These are phyloP conservation scores for Lepiota brunneoincarnata DNA, from an alignment of 768 basidiomycete species.

Conservation along the genomic window DNA sequence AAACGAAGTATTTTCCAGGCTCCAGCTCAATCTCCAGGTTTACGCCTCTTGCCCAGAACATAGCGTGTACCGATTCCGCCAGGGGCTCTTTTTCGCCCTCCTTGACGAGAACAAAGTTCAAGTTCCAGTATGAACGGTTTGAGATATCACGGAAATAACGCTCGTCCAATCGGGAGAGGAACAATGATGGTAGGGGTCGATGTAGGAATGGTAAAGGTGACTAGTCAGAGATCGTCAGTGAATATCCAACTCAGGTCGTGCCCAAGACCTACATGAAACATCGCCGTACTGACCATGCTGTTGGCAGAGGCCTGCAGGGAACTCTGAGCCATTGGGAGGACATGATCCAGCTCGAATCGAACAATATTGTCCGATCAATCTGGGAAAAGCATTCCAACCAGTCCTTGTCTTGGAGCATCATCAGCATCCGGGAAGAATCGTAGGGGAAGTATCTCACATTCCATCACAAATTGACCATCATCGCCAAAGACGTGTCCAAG, in stretches of 20 bases:
- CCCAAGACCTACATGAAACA: slow-evolving; percentile 42
- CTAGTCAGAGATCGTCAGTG: slow-evolving; percentile 22
- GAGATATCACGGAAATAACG: slow-evolving; percentile 49
- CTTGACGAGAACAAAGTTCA: slow-evolving; percentile 51
- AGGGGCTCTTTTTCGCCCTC: slow-evolving; percentile 38
- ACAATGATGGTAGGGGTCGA: slow-evolving; percentile 45
- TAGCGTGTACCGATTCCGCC: slow-evolving; percentile 33
- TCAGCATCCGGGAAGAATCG: background rate
- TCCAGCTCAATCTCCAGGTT: slow-evolving; percentile 41
- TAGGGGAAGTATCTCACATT: slow-evolving; percentile 28
- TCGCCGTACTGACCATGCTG: slow-evolving; percentile 55
- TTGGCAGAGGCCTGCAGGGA: slow-evolving; percentile 36
- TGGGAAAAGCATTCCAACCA: slow-evolving; percentile 42
- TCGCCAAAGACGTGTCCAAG: slow-evolving; percentile 43
- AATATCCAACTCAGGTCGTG: background rate
- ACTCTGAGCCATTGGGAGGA: slow-evolving; percentile 49
- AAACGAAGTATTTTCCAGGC: slow-evolving; percentile 42
- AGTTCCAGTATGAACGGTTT: slow-evolving; percentile 40
- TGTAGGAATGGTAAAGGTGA: slow-evolving; percentile 41
- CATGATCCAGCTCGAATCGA: slow-evolving; percentile 46
- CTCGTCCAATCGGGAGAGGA: slow-evolving; percentile 47
- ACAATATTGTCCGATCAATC: slow-evolving; percentile 44
- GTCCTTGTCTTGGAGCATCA: slow-evolving; percentile 29
- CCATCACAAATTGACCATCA: slow-evolving; percentile 52
- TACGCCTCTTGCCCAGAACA: slow-evolving; percentile 37